Evolutionary conservation across 768 basidiomycete species (phyloP).

Genomic region (Rhizopogon salebrosus): DNA sequence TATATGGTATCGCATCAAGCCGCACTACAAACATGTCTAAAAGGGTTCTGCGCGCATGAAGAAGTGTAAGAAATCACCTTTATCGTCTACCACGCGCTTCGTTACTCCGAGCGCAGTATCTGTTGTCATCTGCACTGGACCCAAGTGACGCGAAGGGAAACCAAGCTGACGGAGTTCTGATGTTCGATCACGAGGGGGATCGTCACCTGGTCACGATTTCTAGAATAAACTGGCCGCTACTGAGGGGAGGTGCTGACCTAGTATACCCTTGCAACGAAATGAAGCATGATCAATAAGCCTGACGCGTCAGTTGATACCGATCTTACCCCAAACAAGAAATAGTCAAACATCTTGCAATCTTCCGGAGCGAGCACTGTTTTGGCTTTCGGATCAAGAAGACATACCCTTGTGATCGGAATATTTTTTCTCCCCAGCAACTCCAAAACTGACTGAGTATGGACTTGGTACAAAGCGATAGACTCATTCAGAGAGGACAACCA

Average conservation of each 20-base stretch:
- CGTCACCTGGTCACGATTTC: slow-evolving; percentile 61
- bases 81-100: slow-evolving; percentile 73
- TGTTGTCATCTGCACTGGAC: slow-evolving; percentile 94
- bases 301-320: background rate
- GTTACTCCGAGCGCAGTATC: slow-evolving; percentile 95
- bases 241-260: slow-evolving; percentile 33
- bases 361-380: slow-evolving; percentile 60
- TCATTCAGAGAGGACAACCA: slow-evolving; percentile 11
- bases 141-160: slow-evolving; percentile 83
- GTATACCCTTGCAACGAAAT: slow-evolving; percentile 44
- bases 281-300: background rate
- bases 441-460: slow-evolving; percentile 19
- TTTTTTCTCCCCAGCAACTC: slow-evolving; percentile 12
- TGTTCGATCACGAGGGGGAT: slow-evolving; percentile 93
- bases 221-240: background rate
- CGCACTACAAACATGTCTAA: slow-evolving; percentile 34
- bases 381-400: slow-evolving; percentile 92
- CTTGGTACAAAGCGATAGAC: slow-evolving; percentile 10
- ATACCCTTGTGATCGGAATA: slow-evolving; percentile 57
- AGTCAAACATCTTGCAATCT: slow-evolving; percentile 78
- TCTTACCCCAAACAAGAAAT: slow-evolving; percentile 88
- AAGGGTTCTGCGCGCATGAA: too few species aligned
- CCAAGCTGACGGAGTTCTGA: slow-evolving; percentile 81
- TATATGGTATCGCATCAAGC: slow-evolving; percentile 66
- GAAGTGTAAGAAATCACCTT: slow-evolving; percentile 26